A percentile compares a stretch with the other conserved stretches of the same genome.
phyloP scores from a whole-genome alignment of 208 protist genomes.

The Zelonia costaricensis region DNA sequence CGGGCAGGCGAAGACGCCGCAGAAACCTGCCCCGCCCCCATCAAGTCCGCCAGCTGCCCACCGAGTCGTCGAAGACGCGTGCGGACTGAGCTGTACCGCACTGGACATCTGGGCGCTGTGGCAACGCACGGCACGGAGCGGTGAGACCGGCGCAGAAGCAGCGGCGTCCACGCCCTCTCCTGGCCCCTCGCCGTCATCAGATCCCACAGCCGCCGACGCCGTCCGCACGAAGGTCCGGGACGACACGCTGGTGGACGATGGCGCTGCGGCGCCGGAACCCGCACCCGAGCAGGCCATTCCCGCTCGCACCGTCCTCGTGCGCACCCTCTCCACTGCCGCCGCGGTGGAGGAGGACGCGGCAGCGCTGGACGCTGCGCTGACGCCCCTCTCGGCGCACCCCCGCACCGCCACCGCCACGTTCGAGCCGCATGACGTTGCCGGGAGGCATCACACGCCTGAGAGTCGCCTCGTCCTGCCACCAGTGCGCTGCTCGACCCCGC shows the following conservation, averaged over 20 bases:
- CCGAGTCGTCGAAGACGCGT: not conserved
- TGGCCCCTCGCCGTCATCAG: too few species aligned
- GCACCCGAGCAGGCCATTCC: not conserved
- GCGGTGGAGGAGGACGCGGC: too few species aligned
- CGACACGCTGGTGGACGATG: not conserved
- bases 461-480: not conserved
- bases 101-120: slow-evolving; percentile 21
- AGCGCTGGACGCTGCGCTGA: too few species aligned
- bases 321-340: too few species aligned
- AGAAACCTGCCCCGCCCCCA: too few species aligned
- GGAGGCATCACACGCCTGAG: not conserved
- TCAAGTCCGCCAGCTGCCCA: too few species aligned
- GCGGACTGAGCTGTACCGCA: slow-evolving; percentile 16
- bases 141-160: not conserved
- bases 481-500: not conserved
- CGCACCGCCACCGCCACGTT: not conserved
- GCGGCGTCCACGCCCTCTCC: slow-evolving; percentile 4
- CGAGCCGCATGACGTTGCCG: not conserved
- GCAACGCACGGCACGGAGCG: not conserved
- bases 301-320: too few species aligned
- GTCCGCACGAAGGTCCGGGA: too few species aligned
- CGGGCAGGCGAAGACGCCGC: too few species aligned
- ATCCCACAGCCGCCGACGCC: too few species aligned
- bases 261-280: not conserved
- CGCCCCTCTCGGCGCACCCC: too few species aligned